Evolutionary conservation across 768 basidiomycete species (phyloP), one percentile per base, ranked within the genome.

Genomic region (Termitomyces titanicus): DNA sequence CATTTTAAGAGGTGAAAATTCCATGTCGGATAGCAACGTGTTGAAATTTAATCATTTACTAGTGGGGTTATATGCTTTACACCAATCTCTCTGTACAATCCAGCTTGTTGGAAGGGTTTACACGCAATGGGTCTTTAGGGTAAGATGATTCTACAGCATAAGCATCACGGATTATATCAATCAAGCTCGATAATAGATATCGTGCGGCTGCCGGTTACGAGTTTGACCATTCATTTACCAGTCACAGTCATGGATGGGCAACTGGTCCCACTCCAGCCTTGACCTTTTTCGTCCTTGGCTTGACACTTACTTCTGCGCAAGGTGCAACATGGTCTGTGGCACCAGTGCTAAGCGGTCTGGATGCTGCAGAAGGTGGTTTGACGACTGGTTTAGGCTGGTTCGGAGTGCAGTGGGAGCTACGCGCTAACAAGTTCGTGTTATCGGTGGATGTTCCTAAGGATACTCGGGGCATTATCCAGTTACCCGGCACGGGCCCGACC

Each of bases 31-130:
- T 11, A 17, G 8, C 29, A 9, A 9, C 40, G 25, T 17, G 15
- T 11, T 17, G 3, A 33, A 20, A 18, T 22, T 42, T 37, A 2
- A 15, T 17, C 13, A 40, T 22, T 15, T 20, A 13, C 15, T 11
- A 76, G 63, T 80, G 79, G 79, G 79, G 78, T 4, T 80, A 79
- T 58, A 79, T 79, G 76, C 66, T 80, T 18, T 76, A 76, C 53
- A 71, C 71, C 50, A 76, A 77, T 47, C 66, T 77, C 27, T 68
- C 75, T 39, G 70, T 72, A 10, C 64, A 70, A 39, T 70, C 68
- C 5, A 77, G 75, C 5, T 65, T 80, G 2, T 66, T 80, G 17
- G 79, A 80, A 59, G 79, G 79, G 2, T 78, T 73, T 59, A 77
- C 77, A 3, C 68, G 71, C 2, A 79, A 79, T 55, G 78, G 78